These are phyloP conservation scores for Pugionium dolabratum DNA, from an alignment of 345 rosid species.

Conservation along the genomic window DNA sequence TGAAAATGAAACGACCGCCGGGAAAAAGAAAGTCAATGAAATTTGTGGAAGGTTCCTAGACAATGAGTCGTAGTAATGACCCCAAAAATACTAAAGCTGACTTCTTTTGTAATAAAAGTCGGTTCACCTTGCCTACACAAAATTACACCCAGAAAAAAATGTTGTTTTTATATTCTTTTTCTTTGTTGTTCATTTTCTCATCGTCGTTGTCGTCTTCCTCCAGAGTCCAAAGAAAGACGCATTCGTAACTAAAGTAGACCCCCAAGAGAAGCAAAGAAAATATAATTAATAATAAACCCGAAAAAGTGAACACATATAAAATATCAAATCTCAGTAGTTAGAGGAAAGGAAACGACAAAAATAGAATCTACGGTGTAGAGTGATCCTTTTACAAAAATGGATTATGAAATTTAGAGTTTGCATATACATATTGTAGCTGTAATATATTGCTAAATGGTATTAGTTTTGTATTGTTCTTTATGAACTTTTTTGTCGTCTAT, in stretches of 20 bases:
- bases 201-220: slow-evolving; percentile 18
- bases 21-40: slow-evolving; percentile 14
- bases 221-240: background rate
- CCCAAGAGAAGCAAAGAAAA: background rate
- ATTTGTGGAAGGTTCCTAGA: slow-evolving; percentile 25
- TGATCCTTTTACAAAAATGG: background rate
- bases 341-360: slow-evolving; percentile 6
- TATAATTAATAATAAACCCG: background rate
- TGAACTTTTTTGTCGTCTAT: background rate
- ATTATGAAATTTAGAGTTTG: slow-evolving; percentile 6
- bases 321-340: background rate
- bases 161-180: background rate
- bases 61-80: slow-evolving; percentile 10
- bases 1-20: slow-evolving; percentile 13
- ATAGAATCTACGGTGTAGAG: slow-evolving; percentile 1
- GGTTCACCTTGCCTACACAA: background rate
- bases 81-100: background rate
- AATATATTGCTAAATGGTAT: too few species aligned
- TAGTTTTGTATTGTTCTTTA: background rate
- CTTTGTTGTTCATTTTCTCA: background rate
- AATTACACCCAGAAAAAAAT: background rate
- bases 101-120: background rate
- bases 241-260: background rate
- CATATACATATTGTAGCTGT: too few species aligned
- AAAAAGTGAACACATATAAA: background rate